These are phyloP conservation scores for Pseudomassariella vexata DNA, from an alignment of 2,329 filamentous ascomycete genomes.

Conservation along the genomic window DNA sequence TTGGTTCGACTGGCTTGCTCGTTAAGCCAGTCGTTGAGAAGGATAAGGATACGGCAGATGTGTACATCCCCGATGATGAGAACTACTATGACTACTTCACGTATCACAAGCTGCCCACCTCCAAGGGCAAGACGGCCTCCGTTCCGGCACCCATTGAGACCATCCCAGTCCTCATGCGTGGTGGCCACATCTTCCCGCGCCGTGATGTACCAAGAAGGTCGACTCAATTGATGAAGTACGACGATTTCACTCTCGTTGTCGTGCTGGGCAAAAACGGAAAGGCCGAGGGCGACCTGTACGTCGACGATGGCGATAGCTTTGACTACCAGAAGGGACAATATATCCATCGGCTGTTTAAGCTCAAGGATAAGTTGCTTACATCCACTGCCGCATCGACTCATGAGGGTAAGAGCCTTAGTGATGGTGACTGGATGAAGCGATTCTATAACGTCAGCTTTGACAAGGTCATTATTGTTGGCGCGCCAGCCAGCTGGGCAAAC, in stretches of 20 bases:
- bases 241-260: conserved; percentile 90
- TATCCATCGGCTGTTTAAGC: conserved; percentile 77
- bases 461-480: conserved; percentile 78
- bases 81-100: conserved; percentile 96
- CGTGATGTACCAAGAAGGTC: conserved; percentile 84
- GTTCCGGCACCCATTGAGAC: conserved; percentile 76
- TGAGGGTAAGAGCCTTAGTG: conserved; percentile 51
- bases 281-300: conserved; percentile 78
- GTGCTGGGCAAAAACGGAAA: conserved; percentile 59
- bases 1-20: conserved; percentile 84
- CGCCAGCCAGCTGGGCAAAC: conserved; percentile 64
- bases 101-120: conserved; percentile 65
- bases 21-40: conserved; percentile 84
- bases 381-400: conserved; percentile 62
- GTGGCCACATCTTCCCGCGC: conserved; percentile 85
- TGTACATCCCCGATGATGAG: conserved; percentile 86
- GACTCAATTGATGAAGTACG: conserved; percentile 82
- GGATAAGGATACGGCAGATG: conserved; percentile 63
- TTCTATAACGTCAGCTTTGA: conserved; percentile 78
- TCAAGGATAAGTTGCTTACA: conserved; percentile 54
- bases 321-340: conserved; percentile 81
- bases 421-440: conserved; percentile 68
- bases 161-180: conserved; percentile 86
- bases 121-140: conserved; percentile 63
- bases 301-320: conserved; percentile 91